Evolutionary conservation across 2,329 filamentous ascomycete species (phyloP).

Genomic region (Sporothrix brunneoviolacea): DNA sequence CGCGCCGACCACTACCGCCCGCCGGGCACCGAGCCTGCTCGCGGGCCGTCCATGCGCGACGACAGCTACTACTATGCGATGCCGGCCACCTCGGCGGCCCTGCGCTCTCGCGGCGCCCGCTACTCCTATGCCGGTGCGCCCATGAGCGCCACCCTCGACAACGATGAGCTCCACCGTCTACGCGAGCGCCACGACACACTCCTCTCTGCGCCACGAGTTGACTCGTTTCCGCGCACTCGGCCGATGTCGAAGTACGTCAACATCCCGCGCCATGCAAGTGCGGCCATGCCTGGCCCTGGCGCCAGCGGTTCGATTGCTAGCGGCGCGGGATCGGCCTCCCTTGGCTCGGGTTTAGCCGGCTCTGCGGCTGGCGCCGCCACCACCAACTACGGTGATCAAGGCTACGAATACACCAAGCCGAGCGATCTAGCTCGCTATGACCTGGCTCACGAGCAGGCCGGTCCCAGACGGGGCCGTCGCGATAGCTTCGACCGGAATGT

Average conservation of each 20-base stretch:
- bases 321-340: background rate
- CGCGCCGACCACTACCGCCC: constrained; percentile 31
- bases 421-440: constrained; percentile 57
- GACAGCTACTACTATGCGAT: constrained; percentile 46
- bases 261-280: constrained; percentile 34
- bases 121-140: constrained; percentile 28
- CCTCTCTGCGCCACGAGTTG: constrained; percentile 18
- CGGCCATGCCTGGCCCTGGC: constrained; percentile 19
- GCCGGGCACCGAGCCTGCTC: constrained; percentile 41
- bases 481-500: constrained; percentile 52
- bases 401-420: constrained; percentile 58
- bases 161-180: constrained; percentile 44
- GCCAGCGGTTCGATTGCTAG: constrained; percentile 19
- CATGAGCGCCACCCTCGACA: constrained; percentile 44
- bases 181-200: constrained; percentile 40
- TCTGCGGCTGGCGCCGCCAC: constrained; percentile 2
- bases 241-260: constrained; percentile 40
- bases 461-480: constrained; percentile 34
- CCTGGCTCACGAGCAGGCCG: constrained; percentile 43
- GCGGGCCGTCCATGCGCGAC: constrained; percentile 44
- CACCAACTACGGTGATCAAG: constrained; percentile 51
- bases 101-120: constrained; percentile 41
- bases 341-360: background rate
- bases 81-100: constrained; percentile 47
- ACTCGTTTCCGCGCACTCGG: constrained; percentile 32